phyloP scores from a whole-genome alignment of 2,329 filamentous ascomycete species.

The Blastomyces silverae region DNA sequence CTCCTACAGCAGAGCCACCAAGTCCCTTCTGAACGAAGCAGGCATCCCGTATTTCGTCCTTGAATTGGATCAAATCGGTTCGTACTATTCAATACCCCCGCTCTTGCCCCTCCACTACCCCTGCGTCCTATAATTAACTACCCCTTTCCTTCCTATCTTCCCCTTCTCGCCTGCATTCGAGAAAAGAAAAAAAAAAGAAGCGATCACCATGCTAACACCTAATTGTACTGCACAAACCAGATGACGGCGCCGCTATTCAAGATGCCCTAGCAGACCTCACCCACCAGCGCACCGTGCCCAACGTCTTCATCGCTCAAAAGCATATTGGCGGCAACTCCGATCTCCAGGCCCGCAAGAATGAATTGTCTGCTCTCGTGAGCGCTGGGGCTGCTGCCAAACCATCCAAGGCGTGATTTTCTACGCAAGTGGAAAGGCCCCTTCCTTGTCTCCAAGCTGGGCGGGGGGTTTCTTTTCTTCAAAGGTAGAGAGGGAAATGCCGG shows the following conservation, averaged over 20 bases:
- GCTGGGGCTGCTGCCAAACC: conserved; percentile 54
- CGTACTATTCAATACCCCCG: conserved; percentile 33
- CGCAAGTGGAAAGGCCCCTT: not conserved
- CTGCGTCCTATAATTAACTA: not conserved
- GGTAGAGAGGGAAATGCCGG: not conserved
- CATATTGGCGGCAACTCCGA: conserved; percentile 98
- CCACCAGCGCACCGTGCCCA: conserved; percentile 83
- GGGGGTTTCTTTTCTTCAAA: not conserved
- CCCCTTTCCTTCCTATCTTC: not conserved
- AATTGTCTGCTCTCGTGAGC: conserved; percentile 61
- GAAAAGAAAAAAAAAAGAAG: not conserved
- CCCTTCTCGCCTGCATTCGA: not conserved
- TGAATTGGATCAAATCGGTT: conserved; percentile 81
- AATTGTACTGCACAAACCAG: conserved; percentile 40
- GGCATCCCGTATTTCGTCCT: conserved; percentile 67
- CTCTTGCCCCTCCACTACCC: not conserved
- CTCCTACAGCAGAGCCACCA: conserved; percentile 79
- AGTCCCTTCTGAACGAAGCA: conserved; percentile 62
- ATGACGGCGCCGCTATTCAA: conserved; percentile 78
- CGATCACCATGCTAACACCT: conserved; percentile 16
- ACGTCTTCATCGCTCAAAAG: conserved; percentile 84
- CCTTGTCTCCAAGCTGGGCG: not conserved
- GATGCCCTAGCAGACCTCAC: conserved; percentile 72
- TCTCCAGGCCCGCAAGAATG: conserved; percentile 57
- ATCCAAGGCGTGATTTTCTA: conserved; percentile 18